These are phyloP conservation scores for Fusarium chaquense DNA, from an alignment of 2,329 filamentous ascomycete genomes.

Conservation along the genomic window DNA sequence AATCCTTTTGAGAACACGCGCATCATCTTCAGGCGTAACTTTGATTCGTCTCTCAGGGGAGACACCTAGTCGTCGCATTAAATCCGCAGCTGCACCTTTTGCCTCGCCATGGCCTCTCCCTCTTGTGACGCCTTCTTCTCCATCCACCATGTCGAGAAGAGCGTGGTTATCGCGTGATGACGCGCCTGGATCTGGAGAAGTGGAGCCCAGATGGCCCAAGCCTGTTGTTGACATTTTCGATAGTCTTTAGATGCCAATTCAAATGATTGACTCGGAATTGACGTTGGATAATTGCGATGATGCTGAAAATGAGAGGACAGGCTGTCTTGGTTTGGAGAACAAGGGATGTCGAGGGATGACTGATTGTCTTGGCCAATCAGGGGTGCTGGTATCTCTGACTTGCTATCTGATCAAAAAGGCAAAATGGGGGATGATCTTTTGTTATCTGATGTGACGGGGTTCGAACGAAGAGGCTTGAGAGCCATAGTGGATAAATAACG, in stretches of 20 bases:
- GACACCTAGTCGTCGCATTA: conserved; percentile 31
- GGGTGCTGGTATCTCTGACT: neutral
- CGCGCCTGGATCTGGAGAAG: conserved; percentile 20
- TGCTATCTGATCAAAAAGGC: neutral
- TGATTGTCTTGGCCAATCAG: conserved; percentile 15
- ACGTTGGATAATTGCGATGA: neutral
- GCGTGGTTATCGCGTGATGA: conserved; percentile 22
- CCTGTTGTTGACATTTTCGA: conserved; percentile 1
- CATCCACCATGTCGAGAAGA: conserved; percentile 25
- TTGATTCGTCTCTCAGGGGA: conserved; percentile 32
- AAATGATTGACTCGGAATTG: accelerated
- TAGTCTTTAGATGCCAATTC: accelerated
- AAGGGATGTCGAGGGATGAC: conserved; percentile 23
- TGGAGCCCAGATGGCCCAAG: conserved; percentile 2
- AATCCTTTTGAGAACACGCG: conserved; percentile 32
- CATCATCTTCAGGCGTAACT: conserved; percentile 40
- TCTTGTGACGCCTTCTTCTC: neutral
- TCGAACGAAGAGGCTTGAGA: neutral
- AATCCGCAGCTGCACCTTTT: conserved; percentile 1
- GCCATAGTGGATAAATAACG: no score
- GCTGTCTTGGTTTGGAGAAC: neutral
- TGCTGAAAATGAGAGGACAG: neutral
- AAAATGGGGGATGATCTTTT: neutral
- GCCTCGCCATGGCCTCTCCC: neutral
- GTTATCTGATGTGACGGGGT: no score